These are phyloP conservation scores for Allomyces macrogynus DNA, from an alignment of 192 early-diverging fungal species.

Conservation along the genomic window DNA sequence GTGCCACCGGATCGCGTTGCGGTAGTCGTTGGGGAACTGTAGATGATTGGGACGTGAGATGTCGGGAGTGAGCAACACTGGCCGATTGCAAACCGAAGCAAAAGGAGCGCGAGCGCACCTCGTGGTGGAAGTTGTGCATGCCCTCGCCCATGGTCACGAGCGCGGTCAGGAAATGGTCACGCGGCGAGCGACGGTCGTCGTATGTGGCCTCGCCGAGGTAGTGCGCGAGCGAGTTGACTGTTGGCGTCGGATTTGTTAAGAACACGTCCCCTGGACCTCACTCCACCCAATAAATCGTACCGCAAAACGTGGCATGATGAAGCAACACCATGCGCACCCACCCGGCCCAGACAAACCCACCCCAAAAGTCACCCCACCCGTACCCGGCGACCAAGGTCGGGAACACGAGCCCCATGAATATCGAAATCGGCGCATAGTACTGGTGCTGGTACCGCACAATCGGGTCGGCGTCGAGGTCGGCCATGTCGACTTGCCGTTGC, in stretches of 20 bases:
- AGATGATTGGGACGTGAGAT: too few species aligned
- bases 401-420: conserved; percentile 51
- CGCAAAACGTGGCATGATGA: conserved; percentile 72
- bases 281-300: too few species aligned
- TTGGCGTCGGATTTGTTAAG: too few species aligned
- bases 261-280: too few species aligned
- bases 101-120: conserved; percentile 4
- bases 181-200: conserved; percentile 64
- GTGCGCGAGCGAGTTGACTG: conserved; percentile 62
- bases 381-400: conserved; percentile 67
- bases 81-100: too few species aligned
- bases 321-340: conserved; percentile 50
- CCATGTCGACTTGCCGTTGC: conserved; percentile 40
- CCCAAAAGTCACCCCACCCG: conserved; percentile 54
- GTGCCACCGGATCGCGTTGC: conserved; percentile 54
- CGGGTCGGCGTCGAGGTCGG: conserved; percentile 54
- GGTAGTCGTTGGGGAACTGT: conserved; percentile 60
- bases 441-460: conserved; percentile 57
- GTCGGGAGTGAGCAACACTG: too few species aligned
- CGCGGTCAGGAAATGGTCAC: conserved; percentile 63
- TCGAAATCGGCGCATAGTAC: conserved; percentile 47
- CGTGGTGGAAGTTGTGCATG: conserved; percentile 52
- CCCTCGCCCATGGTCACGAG: conserved; percentile 61
- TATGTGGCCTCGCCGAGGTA: conserved; percentile 48
- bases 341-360: conserved; percentile 62